phyloP scores from a whole-genome alignment of 371 early-diverging fungal genomes.

The Lichtheimia hyalospora region DNA sequence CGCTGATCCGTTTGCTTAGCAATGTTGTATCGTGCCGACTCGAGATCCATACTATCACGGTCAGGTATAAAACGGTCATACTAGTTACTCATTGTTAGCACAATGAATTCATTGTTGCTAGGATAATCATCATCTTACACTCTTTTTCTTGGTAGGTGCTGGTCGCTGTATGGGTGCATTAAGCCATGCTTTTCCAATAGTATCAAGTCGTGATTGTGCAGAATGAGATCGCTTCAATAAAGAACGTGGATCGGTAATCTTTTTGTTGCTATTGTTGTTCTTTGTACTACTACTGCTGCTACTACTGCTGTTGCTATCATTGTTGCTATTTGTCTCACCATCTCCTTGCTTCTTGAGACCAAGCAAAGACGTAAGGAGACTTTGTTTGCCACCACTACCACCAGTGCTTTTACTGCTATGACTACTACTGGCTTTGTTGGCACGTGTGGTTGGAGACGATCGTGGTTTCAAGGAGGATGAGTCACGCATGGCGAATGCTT shows the following conservation, averaged over 20 bases:
- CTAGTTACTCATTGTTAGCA: conserved; percentile 23
- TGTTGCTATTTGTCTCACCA: neutral
- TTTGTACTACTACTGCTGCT: neutral
- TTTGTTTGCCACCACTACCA: neutral
- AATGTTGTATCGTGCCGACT: conserved; percentile 66
- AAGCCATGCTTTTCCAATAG: conserved; percentile 32
- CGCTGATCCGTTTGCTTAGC: conserved; percentile 26
- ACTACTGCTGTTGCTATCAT: neutral
- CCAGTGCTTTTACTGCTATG: neutral
- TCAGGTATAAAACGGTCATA: conserved; percentile 80
- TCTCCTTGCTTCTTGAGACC: neutral
- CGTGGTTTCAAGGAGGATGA: neutral
- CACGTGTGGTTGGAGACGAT: neutral
- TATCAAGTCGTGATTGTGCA: conserved; percentile 26
- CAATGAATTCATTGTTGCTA: no score
- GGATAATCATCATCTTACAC: neutral
- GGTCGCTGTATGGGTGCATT: conserved; percentile 13
- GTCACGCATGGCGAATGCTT: neutral
- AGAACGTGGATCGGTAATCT: conserved; percentile 4
- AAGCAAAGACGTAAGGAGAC: neutral
- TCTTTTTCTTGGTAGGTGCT: neutral
- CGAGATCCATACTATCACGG: conserved; percentile 59
- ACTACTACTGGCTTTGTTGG: neutral
- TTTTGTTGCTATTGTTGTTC: neutral
- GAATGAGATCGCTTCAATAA: conserved; percentile 31